Percentiles rank a stretch among this genome's conserved stretches.
phyloP scores from a whole-genome alignment of 1,284 basidiomycete species.

The Cystobasidiaceae sp. region DNA sequence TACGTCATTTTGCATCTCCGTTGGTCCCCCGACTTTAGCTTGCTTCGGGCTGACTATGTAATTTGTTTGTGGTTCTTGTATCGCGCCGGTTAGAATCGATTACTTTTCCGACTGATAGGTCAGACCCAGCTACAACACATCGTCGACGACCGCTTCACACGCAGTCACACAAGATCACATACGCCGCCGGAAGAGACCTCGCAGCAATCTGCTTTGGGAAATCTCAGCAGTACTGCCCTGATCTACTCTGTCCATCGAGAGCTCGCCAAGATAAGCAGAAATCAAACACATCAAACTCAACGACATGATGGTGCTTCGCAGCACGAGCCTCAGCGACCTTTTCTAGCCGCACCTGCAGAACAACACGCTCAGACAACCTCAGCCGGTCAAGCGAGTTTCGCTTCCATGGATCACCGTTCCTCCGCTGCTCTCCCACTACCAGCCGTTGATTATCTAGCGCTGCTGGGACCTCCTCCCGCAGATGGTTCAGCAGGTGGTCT shows the following conservation, averaged over 20 bases:
- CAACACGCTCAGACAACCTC: background rate
- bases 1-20: background rate
- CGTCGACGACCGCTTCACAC: background rate
- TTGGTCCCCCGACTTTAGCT: background rate
- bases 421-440: background rate
- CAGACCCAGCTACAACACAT: background rate
- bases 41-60: too few species aligned
- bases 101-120: background rate
- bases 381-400: background rate
- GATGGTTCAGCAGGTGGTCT: background rate
- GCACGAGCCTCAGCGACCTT: too few species aligned
- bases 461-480: background rate
- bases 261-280: background rate
- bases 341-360: too few species aligned
- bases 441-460: background rate
- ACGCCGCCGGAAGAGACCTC: background rate
- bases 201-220: background rate
- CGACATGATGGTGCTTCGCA: too few species aligned
- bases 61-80: too few species aligned
- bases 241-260: background rate
- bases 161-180: background rate
- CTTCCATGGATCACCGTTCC: background rate
- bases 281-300: background rate
- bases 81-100: background rate
- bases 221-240: background rate